phyloP scores from a whole-genome alignment of 805 yeast genomes.

The Barnettozyma pratensis region DNA sequence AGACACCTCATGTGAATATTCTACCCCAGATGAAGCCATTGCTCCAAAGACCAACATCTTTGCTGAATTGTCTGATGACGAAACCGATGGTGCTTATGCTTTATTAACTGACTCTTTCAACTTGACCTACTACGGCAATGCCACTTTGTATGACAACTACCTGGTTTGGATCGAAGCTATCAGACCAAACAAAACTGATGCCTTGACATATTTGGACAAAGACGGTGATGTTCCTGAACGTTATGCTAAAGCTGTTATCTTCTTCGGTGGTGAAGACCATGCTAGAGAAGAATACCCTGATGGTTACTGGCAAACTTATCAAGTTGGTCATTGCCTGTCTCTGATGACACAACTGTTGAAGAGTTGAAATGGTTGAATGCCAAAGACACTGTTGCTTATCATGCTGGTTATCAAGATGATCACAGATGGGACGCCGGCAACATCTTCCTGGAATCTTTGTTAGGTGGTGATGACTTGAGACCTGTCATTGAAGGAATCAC shows the following conservation, averaged over 20 bases:
- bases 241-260: slow-evolving; percentile 20
- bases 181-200: slow-evolving; percentile 26
- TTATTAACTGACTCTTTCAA: slow-evolving; percentile 14
- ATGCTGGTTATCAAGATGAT: slow-evolving; percentile 19
- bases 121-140: slow-evolving; percentile 16
- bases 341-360: slow-evolving; percentile 9
- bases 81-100: slow-evolving; percentile 14
- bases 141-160: slow-evolving; percentile 21
- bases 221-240: slow-evolving; percentile 19
- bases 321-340: slow-evolving; percentile 20
- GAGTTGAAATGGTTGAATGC: slow-evolving; percentile 17
- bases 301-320: slow-evolving; percentile 23
- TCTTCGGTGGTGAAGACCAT: slow-evolving; percentile 23
- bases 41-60: slow-evolving; percentile 20
- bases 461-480: slow-evolving; percentile 6
- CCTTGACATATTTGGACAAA: slow-evolving; percentile 19
- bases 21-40: slow-evolving; percentile 12
- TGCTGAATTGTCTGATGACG: slow-evolving; percentile 20
- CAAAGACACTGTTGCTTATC: slow-evolving; percentile 17
- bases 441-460: slow-evolving; percentile 8
- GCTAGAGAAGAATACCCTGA: slow-evolving; percentile 18
- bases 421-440: slow-evolving; percentile 11
- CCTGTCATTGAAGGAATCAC: slow-evolving; percentile 18
- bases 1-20: slow-evolving; percentile 1
- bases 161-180: slow-evolving; percentile 22